Evolutionary conservation across 345 rosid genomes (phyloP), one percentile per base, ranked within the genome.

Genomic region (Excoecaria cochinchinensis): DNA sequence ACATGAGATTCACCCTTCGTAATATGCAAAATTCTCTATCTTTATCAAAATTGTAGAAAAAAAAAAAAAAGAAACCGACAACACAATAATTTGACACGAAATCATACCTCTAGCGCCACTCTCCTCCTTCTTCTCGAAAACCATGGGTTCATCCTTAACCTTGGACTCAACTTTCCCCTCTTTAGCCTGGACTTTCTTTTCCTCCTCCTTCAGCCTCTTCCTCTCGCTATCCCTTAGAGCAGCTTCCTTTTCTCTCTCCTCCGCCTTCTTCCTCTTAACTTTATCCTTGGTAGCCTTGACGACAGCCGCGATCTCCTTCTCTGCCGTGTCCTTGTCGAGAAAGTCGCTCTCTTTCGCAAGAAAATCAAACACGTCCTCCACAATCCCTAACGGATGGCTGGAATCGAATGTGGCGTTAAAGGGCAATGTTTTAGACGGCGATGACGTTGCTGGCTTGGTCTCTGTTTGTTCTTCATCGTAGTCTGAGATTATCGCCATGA

Each of bases 401-500:
- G 90, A 83, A 89, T 93, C 93, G 65, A 93, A 84, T 5, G 76
- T 74, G 24, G 89, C 93, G 56, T 73, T 85, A 72, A 90, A 95
- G 19, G 87, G 66, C 36, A 76, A 13, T 12, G 71, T 42, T 40
- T 71, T 66, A 21, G 78, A 21, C 4, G 83, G 4, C 3, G 83
- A 38, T 3, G 74, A n/a, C 8, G 76, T 0, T 0, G 72, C 8
- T 3, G 76, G 44, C 12, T 78, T 59, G 4, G 40, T 58, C n/a
- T 21, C 68, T 1, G 8, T 67, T 67, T 21, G 36, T 3, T 90
- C 93, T 38, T 92, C 98, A 60, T 89, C 82, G 24, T 72, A 86
- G 63, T 92, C 97, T 17, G 99, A 91, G 76, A 95, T 90, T 51
- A 95, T 91, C 78, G 95, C 97, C 99, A 95, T 95, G 52, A 5